Conservation (phyloP, 2,329 filamentous ascomycete species). For the Thyridium curvatum region DNA sequence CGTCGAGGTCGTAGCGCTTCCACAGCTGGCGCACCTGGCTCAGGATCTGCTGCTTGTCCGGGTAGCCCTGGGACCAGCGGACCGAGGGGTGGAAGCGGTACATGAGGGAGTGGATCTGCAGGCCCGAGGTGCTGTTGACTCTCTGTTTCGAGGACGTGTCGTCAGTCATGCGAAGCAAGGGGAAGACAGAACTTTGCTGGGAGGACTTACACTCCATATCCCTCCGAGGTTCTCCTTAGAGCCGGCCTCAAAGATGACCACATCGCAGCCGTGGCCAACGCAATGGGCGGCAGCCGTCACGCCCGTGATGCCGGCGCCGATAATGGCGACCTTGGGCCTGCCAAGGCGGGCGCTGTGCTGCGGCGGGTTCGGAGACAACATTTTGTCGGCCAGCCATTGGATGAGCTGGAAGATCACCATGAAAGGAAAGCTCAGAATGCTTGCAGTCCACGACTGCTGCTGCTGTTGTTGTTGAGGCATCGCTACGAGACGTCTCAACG, state of each 20-base stretch:
- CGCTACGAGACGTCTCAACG: too few species aligned
- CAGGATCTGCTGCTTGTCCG: conserved; percentile 68
- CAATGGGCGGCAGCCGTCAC: conserved; percentile 77
- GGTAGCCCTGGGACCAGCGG: conserved; percentile 70
- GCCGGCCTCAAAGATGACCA: conserved; percentile 71
- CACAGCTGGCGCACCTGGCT: conserved; percentile 66
- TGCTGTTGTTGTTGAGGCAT: too few species aligned
- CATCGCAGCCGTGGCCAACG: conserved; percentile 79
- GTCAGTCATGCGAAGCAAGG: background rate
- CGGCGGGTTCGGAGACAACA: conserved; percentile 67
- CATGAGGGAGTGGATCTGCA: conserved; percentile 71
- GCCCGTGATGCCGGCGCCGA: conserved; percentile 67
- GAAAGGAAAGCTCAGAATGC: conserved; percentile 29
- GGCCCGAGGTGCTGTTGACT: conserved; percentile 10
- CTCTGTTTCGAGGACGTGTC: background rate
- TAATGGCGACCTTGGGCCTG: conserved; percentile 61
- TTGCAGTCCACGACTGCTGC: too few species aligned
- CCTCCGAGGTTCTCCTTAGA: conserved; percentile 62
- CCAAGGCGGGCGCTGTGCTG: conserved; percentile 47
- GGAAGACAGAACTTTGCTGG: background rate
- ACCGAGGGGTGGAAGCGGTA: conserved; percentile 82
- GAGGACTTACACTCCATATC: conserved; percentile 65
- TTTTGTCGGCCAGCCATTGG: conserved; percentile 55
- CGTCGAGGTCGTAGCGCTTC: conserved; percentile 66
- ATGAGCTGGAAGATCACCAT: conserved; percentile 57